Evolutionary conservation across 352 stramenopile genomes (phyloP).

Genomic region (Phytopythium sindhum): DNA sequence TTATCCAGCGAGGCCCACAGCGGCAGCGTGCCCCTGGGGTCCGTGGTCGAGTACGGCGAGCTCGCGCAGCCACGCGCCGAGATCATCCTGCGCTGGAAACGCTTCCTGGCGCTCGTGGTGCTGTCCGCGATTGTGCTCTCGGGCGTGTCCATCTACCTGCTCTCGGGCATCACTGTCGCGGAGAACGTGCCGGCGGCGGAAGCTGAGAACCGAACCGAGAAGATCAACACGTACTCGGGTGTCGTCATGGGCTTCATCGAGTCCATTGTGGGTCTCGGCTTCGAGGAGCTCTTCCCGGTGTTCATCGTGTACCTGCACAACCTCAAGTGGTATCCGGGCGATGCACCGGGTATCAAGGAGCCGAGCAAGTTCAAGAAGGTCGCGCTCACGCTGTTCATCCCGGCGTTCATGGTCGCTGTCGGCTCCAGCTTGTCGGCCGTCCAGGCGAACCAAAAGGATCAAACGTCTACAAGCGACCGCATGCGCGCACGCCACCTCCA

Average conservation of each 20-base stretch:
- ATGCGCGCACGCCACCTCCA: conserved; percentile 26
- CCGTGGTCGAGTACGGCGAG: conserved; percentile 25
- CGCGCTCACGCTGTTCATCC: conserved; percentile 55
- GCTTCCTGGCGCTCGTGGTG: conserved; percentile 45
- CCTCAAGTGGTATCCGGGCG: conserved; percentile 43
- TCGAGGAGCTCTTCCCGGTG: conserved; percentile 51
- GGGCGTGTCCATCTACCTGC: conserved; percentile 30
- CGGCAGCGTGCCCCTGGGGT: not conserved
- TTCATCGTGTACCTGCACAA: conserved; percentile 69
- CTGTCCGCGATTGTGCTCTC: conserved; percentile 39
- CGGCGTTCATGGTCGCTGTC: conserved; percentile 49
- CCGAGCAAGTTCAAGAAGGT: conserved; percentile 57
- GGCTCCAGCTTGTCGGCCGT: conserved; percentile 48
- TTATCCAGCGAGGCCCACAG: conserved; percentile 14
- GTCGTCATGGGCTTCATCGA: conserved; percentile 63
- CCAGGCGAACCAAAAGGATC: conserved; percentile 51
- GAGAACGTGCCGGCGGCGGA: conserved; percentile 13
- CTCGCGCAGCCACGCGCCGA: conserved; percentile 42
- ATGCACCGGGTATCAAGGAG: conserved; percentile 41
- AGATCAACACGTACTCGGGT: conserved; percentile 54
- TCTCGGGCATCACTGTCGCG: conserved; percentile 34
- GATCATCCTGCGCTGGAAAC: conserved; percentile 60
- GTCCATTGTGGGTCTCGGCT: conserved; percentile 36
- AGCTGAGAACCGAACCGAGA: conserved; percentile 28
- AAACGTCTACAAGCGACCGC: conserved; percentile 11